Evolutionary conservation across 129 eudicot genomes (phyloP).

Genomic region (Silybum marianum): DNA sequence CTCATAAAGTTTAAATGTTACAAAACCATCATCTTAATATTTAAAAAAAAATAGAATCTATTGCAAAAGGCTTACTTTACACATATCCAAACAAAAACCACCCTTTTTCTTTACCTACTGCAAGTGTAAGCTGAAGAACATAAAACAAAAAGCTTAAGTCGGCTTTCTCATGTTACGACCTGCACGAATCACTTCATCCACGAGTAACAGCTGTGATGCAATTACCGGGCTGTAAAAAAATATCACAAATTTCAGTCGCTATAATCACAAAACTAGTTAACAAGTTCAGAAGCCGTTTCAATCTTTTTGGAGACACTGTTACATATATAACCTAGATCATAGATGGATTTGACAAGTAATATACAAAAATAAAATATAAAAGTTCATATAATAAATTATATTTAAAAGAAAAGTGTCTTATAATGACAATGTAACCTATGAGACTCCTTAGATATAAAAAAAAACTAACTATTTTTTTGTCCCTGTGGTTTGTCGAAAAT

Average conservation of each 20-base stretch:
- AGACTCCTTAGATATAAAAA: neutral
- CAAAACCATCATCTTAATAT: neutral
- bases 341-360: neutral
- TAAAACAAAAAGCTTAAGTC: slow-evolving; percentile 26
- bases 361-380: neutral
- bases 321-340: too few species aligned
- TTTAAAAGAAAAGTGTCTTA: neutral
- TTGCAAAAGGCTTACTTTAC: slow-evolving; percentile 5
- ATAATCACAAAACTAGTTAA: neutral
- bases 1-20: neutral
- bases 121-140: slow-evolving; percentile 19
- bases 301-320: neutral
- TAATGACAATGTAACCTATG: neutral
- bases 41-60: slow-evolving; percentile 4
- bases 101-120: neutral
- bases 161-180: slow-evolving; percentile 98
- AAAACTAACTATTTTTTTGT: too few species aligned
- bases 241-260: neutral
- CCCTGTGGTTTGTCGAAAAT: too few species aligned
- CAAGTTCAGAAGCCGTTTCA: neutral
- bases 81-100: slow-evolving; percentile 1
- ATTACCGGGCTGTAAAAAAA: slow-evolving; percentile 69
- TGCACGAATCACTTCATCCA: slow-evolving; percentile 94
- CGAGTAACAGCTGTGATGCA: slow-evolving; percentile 81
- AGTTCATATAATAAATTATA: neutral